Conservation (phyloP, 306 rosid genomes). For the Senna siamea region DNA sequence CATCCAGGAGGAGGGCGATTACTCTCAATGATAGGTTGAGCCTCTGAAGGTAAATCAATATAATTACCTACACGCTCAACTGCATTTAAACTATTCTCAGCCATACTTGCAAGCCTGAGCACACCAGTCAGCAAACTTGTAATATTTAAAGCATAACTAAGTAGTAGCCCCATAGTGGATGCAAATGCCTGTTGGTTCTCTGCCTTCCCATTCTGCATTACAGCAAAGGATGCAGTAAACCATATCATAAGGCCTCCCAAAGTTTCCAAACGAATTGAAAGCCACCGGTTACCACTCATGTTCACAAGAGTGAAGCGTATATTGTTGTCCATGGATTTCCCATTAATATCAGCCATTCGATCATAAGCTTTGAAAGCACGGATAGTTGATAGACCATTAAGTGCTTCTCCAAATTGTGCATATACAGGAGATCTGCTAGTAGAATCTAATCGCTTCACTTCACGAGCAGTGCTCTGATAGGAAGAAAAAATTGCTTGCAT, state of each 20-base stretch:
- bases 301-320: conserved; percentile 76
- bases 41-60: conserved; percentile 86
- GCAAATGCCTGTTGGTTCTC: conserved; percentile 74
- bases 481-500: conserved; percentile 25
- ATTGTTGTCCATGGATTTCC: conserved; percentile 88
- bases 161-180: conserved; percentile 88
- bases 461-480: conserved; percentile 86
- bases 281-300: conserved; percentile 80
- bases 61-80: conserved; percentile 90
- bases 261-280: conserved; percentile 76
- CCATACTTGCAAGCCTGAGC: conserved; percentile 89
- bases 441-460: conserved; percentile 93
- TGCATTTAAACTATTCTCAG: conserved; percentile 86
- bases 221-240: conserved; percentile 91
- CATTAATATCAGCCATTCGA: conserved; percentile 87
- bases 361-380: conserved; percentile 95
- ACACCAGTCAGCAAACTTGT: conserved; percentile 80
- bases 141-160: conserved; percentile 88
- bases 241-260: conserved; percentile 94
- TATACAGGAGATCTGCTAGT: conserved; percentile 93
- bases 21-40: conserved; percentile 70
- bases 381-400: conserved; percentile 83
- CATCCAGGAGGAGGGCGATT: conserved; percentile 87
- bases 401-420: conserved; percentile 96
- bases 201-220: conserved; percentile 79